Evolutionary conservation across 495 filamentous ascomycete genomes (phyloP), one percentile per base, ranked within the genome.

Genomic region (Penicilliopsis zonata): DNA sequence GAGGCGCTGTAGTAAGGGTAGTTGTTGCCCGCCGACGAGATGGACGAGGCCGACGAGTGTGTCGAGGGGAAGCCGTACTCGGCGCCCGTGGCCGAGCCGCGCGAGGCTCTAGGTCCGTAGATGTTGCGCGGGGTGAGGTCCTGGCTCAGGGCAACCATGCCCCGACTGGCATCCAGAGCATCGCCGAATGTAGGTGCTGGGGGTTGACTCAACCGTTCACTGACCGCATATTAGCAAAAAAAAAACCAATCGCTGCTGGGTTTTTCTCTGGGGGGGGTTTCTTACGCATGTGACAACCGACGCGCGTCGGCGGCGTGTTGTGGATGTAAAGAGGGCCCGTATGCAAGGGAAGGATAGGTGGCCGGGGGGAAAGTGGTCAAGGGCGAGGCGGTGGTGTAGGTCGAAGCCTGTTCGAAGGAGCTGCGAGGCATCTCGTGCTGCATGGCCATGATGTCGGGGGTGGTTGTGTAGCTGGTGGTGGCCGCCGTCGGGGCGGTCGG

Each of bases 131-230:
- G 86, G 5, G 87, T 82, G 46, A 72, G 15, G 40, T 72, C 67
- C 52, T 96, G 88, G 67, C 86, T 93, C 71, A 95, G 82, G 6
- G 86, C 84, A 14, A 95, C 71, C 84, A 98, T 94, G 38, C 86
- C 86, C 26, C 82, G 74, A 44, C 78, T 77, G 12, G 86, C 86
- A 47, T 93, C 86, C 28, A 94, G 74, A n/a, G 83, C 82, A 48
- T 92, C 85, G 35, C 57, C 49, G 35, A 55, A 59, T 31, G 63
- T 55, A 34, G 47, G 53, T 27, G 55, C 40, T 14, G 48, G 33
- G 34, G 57, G 30, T 31, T n/a, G 21, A 23, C 6, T 6, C 21
- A 23, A 6, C 21, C 21, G n/a, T 27, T 13, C 25, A 27, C 25
- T 4, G 14, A 13, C 5, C 10, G 4, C 5, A 5, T 9, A 12